phyloP scores from a whole-genome alignment of 2,329 filamentous ascomycete genomes.

The Exophiala mesophila region DNA sequence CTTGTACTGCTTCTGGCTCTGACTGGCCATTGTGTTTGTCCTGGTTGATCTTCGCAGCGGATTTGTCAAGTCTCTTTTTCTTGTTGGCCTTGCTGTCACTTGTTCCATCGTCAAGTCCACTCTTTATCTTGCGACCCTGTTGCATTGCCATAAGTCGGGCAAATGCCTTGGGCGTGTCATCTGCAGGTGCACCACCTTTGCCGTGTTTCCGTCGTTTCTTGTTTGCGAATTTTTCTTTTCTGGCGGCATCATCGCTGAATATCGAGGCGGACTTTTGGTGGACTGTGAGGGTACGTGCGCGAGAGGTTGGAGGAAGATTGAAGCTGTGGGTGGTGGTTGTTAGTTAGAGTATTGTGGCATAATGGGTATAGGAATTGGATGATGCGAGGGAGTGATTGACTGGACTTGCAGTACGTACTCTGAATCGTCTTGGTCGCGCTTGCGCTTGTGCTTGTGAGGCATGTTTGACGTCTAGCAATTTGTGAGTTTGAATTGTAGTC shows the following conservation, averaged over 20 bases:
- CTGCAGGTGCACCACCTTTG: conserved; percentile 38
- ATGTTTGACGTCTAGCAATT: too few species aligned
- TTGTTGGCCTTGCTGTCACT: conserved; percentile 36
- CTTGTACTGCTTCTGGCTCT: conserved; percentile 24
- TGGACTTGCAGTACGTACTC: conserved; percentile 11
- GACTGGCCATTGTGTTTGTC: conserved; percentile 13
- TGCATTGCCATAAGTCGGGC: conserved; percentile 75
- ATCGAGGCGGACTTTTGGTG: conserved; percentile 36
- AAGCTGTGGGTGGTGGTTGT: conserved; percentile 34
- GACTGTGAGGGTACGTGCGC: conserved; percentile 52
- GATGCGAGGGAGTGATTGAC: too few species aligned
- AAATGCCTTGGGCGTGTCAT: conserved; percentile 88
- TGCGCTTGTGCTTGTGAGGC: conserved; percentile 82
- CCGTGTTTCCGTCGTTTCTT: conserved; percentile 32
- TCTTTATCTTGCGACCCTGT: conserved; percentile 54
- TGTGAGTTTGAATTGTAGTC: neutral
- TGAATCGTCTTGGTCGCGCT: conserved; percentile 48
- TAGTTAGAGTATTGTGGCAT: too few species aligned
- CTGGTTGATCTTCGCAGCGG: neutral
- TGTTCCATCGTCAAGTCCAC: conserved; percentile 65
- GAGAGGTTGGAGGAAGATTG: conserved; percentile 57
- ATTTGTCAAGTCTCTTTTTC: conserved; percentile 40
- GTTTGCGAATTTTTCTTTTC: conserved; percentile 29
- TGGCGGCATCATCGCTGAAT: conserved; percentile 33
- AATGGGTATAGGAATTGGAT: too few species aligned